Percentiles rank a stretch among this genome's conserved stretches.
Conservation (phyloP, 192 early-diverging fungal species). For the Mortierella alpina region DNA sequence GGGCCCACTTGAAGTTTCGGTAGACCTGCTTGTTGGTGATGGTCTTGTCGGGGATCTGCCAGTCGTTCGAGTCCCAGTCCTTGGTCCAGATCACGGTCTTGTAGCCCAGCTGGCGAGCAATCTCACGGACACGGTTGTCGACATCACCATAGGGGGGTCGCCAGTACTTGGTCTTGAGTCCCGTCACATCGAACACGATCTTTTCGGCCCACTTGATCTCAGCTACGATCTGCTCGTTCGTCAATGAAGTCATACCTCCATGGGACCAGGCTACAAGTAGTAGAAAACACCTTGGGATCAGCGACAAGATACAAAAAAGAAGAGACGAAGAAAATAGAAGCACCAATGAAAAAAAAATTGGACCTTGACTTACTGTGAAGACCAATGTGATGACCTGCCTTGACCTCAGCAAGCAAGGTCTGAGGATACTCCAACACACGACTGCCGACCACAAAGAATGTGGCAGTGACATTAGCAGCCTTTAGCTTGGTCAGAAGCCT, state of each 20-base stretch:
- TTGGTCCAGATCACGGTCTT: constrained; percentile 64
- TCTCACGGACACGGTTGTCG: constrained; percentile 70
- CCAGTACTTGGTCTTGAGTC: constrained; percentile 63
- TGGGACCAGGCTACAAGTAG: constrained; percentile 61
- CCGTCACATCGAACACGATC: constrained; percentile 57
- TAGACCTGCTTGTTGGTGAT: constrained; percentile 35
- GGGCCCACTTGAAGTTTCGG: constrained; percentile 55
- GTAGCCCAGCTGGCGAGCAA: constrained; percentile 63
- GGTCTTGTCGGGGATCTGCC: constrained; percentile 56
- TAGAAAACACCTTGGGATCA: not conserved
- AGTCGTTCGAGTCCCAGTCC: constrained; percentile 65
- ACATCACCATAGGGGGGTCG: constrained; percentile 75
- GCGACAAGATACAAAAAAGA: not conserved
- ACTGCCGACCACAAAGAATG: constrained; percentile 63
- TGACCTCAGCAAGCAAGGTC: constrained; percentile 35
- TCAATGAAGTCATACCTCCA: constrained; percentile 57
- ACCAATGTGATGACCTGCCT: constrained; percentile 46
- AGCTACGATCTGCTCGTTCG: constrained; percentile 67
- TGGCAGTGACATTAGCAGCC: constrained; percentile 46
- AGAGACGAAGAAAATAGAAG: not conserved
- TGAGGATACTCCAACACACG: constrained; percentile 62
- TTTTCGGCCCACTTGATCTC: constrained; percentile 63
- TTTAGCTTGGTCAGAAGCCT: constrained; percentile 57
- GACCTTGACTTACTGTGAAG: constrained; percentile 34
- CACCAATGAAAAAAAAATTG: not conserved